Evolutionary conservation across 345 rosid genomes (phyloP), one percentile per base, ranked within the genome.

Genomic region (Gossypioides kirkii): DNA sequence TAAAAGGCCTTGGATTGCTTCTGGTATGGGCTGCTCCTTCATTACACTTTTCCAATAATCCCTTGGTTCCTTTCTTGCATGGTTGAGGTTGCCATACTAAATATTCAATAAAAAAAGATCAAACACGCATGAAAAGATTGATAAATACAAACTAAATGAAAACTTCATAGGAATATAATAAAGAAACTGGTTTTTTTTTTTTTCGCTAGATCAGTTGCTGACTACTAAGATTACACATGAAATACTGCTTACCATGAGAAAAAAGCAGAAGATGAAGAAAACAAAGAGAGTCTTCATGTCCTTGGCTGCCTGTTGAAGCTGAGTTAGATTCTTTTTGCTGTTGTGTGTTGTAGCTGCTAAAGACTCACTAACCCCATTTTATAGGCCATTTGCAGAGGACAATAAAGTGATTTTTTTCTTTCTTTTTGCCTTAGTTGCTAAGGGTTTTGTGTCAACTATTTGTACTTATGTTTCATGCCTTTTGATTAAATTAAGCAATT

Each of bases 31-130:
- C 59, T 69, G 59, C 11, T 71, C 43, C 18, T 42, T 56, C 65
- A 71, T 71, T 16, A 55, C 50, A 20, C 23, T 43, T 58, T 42
- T 43, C 74, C 74, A 71, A 14, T 71, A 71, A 20, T 71, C 74
- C 20, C 64, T 22, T 2, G 74, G 74, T 71, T 60, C 74, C 17
- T 55, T 56, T 71, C 53, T 58, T 58, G 41, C 65, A 58, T 71
- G 53, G 62, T 23, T 71, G 16, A 58, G 36, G 22, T 43, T 10
- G 2, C 16, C 41, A 23, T 23, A 42, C 74, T 71, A 5, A 0
- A 32, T 32, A 22, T 36, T 1, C 28, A 38, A 18, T 0, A 22
- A 1, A 23, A 42, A 41, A 23, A 42, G 11, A 67, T 46, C 13
- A 55, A 14, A 41, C 3, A n/a, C 8, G 10, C 59, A 54, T 54